Base-by-base conservation (phyloP, 75 land plant genomes). In the Picea sitchensis region DNA sequence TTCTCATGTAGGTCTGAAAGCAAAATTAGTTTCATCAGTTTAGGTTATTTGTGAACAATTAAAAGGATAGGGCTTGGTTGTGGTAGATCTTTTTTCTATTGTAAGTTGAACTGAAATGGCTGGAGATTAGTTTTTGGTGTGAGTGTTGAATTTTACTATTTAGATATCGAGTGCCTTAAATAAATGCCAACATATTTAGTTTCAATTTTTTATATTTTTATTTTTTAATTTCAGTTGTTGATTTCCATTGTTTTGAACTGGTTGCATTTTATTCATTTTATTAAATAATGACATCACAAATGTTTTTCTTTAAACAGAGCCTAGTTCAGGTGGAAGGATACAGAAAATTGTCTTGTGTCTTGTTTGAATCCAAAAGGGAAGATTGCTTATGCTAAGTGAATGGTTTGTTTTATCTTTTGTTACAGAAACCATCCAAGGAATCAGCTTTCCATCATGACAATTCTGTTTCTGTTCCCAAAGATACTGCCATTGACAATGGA, bases 401-500 rank as follows among this genome's bases (percentile, higher is more conserved):
- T 76, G 26, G 23, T 51, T 59, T 80, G 26, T 20, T 61, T 47
- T 78, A 64, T 62, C 30, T 69, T 18, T 32, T 47, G 34, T 77
- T 81, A 76, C 84, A 89, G 86, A 81, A 83, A 60, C 74, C 84
- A 57, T 76, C 68, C 36, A 14, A 65, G 71, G 84, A 83, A 68
- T 56, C 84, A 15, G 80, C 60, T 1, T 59, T 65, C 20, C 86
- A 76, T 60, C 84, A 85, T 81, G 88, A 84, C 64, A 80, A 79
- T 56, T 57, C 83, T 63, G 76, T 54, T 76, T 78, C 84, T 54
- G 93, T 89, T 77, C 69, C 88, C 1, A 90, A 87, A 77, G 83
- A 61, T 47, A 84, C 88, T 60, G 65, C 89, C 32, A 58, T 80
- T 34, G 86, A 91, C 78, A 92, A 92, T 88, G 92, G 94, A 56